Conservation (phyloP, 2,329 filamentous ascomycete species). For the Bipolaris cookei region DNA sequence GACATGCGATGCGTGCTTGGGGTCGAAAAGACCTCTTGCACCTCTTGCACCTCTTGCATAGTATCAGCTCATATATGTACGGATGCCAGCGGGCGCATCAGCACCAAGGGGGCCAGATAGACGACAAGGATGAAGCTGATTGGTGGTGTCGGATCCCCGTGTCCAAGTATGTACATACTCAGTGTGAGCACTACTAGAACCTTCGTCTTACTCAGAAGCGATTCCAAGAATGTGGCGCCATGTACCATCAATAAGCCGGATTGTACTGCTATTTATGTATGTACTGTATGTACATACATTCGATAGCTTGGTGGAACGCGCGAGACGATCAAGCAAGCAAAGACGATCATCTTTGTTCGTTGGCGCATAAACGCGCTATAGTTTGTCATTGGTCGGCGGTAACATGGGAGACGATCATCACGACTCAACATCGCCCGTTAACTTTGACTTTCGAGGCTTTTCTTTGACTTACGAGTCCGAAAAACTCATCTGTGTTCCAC, state of each 20-base stretch:
- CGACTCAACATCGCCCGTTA: conserved; percentile 3
- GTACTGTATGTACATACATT: too few species aligned
- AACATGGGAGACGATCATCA: conserved; percentile 1
- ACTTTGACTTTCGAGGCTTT: not conserved
- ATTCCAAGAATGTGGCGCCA: not conserved
- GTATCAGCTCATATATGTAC: not conserved
- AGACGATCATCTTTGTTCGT: not conserved
- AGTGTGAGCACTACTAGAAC: not conserved
- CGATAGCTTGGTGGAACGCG: not conserved
- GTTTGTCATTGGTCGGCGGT: conserved; percentile 8
- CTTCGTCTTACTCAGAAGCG: not conserved
- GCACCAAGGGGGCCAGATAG: not conserved
- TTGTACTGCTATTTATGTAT: not conserved
- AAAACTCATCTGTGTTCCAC: not conserved
- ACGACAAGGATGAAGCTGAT: not conserved
- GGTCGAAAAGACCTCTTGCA: not conserved
- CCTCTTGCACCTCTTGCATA: conserved; percentile 5
- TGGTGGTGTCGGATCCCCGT: not conserved
- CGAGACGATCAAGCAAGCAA: not conserved
- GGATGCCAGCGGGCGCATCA: not conserved
- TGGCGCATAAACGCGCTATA: not conserved
- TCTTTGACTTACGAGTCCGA: not conserved
- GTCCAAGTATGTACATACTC: not conserved
- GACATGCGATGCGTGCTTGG: not conserved
- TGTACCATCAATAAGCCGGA: not conserved